Percentiles rank a stretch among this genome's conserved stretches.
Evolutionary conservation across 1,139 yeast genomes (phyloP).

Genomic region (Saccharomyces hybrid): DNA sequence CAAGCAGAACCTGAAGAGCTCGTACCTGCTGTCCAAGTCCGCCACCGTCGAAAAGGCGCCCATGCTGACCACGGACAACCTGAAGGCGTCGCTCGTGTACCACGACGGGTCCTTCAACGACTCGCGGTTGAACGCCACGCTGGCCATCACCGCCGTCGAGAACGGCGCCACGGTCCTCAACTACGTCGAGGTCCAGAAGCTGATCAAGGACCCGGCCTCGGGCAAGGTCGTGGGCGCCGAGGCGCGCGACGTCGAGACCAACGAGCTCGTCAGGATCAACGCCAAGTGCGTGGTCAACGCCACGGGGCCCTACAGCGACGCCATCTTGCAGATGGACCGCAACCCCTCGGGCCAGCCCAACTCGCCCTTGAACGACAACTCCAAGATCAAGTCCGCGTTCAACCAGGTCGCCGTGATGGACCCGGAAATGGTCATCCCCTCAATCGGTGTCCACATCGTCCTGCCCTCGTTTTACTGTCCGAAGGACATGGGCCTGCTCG

Average conservation of each 20-base stretch:
- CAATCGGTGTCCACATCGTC: conserved; percentile 88
- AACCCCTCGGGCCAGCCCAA: conserved; percentile 53
- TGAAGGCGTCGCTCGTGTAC: conserved; percentile 87
- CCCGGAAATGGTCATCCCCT: conserved; percentile 78
- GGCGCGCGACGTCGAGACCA: conserved; percentile 70
- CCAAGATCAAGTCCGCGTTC: conserved; percentile 12
- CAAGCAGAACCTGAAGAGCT: conserved; percentile 53
- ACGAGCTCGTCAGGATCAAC: conserved; percentile 47
- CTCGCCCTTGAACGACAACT: conserved; percentile 30
- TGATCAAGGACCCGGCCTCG: conserved; percentile 53
- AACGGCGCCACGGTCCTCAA: conserved; percentile 86
- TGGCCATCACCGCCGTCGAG: conserved; percentile 79
- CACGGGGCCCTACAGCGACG: conserved; percentile 90
- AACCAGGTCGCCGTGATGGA: conserved; percentile 25
- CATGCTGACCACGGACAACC: conserved; percentile 68
- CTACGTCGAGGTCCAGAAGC: conserved; percentile 72
- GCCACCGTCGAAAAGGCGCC: conserved; percentile 76
- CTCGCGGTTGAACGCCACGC: conserved; percentile 78
- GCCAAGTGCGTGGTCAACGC: conserved; percentile 84
- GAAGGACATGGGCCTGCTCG: conserved; percentile 76
- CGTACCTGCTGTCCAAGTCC: conserved; percentile 64
- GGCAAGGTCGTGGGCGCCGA: conserved; percentile 65
- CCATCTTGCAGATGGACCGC: conserved; percentile 78
- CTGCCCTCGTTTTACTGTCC: conserved; percentile 93
- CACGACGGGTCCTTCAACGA: conserved; percentile 95